Evolutionary conservation across 352 stramenopile species (phyloP).

Genomic region (Globisporangium emineosum): DNA sequence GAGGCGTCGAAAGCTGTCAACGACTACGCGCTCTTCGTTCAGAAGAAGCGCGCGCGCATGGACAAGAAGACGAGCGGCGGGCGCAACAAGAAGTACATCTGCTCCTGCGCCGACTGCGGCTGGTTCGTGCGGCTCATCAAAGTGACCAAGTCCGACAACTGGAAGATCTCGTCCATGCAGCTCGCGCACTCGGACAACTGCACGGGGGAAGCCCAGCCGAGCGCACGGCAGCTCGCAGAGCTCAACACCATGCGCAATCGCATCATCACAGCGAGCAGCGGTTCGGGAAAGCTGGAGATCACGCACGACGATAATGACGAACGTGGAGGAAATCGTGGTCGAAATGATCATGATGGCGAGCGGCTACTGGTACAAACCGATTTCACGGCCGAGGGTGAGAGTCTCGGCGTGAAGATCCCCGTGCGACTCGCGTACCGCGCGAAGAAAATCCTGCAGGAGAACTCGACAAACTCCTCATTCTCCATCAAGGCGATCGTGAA

Average conservation of each 20-base stretch:
- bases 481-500: conserved; percentile 74
- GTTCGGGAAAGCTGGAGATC: conserved; percentile 40
- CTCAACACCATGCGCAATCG: conserved; percentile 77
- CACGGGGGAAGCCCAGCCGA: conserved; percentile 62
- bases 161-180: conserved; percentile 89
- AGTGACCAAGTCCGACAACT: conserved; percentile 84
- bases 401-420: conserved; percentile 22
- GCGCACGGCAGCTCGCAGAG: conserved; percentile 68
- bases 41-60: conserved; percentile 75
- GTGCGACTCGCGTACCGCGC: conserved; percentile 21
- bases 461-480: conserved; percentile 51
- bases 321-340: not conserved
- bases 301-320: conserved; percentile 23
- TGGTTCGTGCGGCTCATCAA: conserved; percentile 84
- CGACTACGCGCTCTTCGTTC: conserved; percentile 73
- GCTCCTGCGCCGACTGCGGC: conserved; percentile 61
- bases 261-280: conserved; percentile 51
- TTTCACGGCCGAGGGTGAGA: conserved; percentile 15
- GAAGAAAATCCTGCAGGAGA: conserved; percentile 22
- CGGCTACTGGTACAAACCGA: conserved; percentile 6
- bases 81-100: conserved; percentile 87
- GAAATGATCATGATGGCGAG: not conserved
- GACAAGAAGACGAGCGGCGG: conserved; percentile 81
- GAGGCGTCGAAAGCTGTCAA: conserved; percentile 77
- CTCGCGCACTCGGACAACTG: conserved; percentile 71